Percentiles rank a stretch among this genome's conserved stretches.
Evolutionary conservation across 106 monocot genomes (phyloP).

Genomic region (Cymbidium sinense): DNA sequence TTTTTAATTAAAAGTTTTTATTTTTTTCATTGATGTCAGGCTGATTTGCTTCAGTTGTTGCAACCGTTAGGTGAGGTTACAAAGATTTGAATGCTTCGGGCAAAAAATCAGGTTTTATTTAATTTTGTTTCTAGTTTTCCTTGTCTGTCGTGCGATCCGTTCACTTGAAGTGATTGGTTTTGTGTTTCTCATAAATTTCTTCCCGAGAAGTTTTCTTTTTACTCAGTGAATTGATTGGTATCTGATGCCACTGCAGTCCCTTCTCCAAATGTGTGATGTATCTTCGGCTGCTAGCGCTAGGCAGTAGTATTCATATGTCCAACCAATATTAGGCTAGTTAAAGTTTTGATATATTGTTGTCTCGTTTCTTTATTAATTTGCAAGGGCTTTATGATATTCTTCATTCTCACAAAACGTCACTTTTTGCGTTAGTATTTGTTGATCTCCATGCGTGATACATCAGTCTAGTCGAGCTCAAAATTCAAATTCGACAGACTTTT

Average conservation of each 20-base stretch:
- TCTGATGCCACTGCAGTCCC: slow-evolving; percentile 26
- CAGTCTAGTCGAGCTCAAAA: too few species aligned
- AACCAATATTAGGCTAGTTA: slow-evolving; percentile 41
- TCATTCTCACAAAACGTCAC: not conserved
- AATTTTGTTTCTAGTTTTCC: not conserved
- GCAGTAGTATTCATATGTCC: slow-evolving; percentile 50
- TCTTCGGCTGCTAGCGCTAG: slow-evolving; percentile 36
- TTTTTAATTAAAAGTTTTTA: not conserved
- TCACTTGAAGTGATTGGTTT: not conserved
- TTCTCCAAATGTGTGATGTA: slow-evolving; percentile 64
- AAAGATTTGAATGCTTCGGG: slow-evolving; percentile 54
- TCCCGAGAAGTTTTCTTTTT: not conserved
- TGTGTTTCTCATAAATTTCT: not conserved
- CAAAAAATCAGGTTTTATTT: slow-evolving; percentile 54
- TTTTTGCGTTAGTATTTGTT: not conserved
- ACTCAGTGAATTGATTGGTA: not conserved
- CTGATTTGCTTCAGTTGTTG: slow-evolving; percentile 58
- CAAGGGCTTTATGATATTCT: not conserved
- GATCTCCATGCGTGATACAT: too few species aligned
- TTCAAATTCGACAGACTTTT: too few species aligned
- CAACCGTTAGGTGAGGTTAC: slow-evolving; percentile 56
- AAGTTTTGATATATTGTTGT: not conserved
- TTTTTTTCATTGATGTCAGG: slow-evolving; percentile 20
- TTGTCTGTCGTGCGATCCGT: not conserved
- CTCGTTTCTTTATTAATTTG: not conserved